Conservation (phyloP, 1,139 yeast species). For the Lodderomyces parapsilosis region DNA sequence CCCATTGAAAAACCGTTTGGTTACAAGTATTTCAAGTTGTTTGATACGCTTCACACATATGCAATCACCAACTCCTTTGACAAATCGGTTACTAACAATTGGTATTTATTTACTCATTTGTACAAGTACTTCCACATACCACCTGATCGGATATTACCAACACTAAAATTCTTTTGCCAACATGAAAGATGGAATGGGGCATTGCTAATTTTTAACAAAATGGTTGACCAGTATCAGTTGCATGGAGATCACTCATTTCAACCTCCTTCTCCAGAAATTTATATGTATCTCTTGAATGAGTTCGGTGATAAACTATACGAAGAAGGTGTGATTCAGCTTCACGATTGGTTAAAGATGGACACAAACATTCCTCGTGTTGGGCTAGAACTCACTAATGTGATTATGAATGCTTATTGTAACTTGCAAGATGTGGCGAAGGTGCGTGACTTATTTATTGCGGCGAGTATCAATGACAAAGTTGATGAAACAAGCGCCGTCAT, state of each 20-base stretch:
- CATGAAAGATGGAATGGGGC: conserved; percentile 64
- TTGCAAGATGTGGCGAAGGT: conserved; percentile 61
- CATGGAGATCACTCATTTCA: conserved; percentile 43
- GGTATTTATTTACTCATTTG: conserved; percentile 63
- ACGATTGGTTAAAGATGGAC: conserved; percentile 67
- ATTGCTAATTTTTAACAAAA: conserved; percentile 59
- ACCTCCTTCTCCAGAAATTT: conserved; percentile 71
- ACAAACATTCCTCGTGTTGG: conserved; percentile 54
- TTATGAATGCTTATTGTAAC: conserved; percentile 66
- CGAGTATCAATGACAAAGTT: conserved; percentile 54
- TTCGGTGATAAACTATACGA: conserved; percentile 63
- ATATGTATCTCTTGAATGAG: conserved; percentile 56
- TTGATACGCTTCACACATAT: conserved; percentile 45
- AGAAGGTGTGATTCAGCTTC: conserved; percentile 68
- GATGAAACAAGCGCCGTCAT: conserved; percentile 69
- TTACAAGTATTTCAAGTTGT: conserved; percentile 28
- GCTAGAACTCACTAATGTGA: conserved; percentile 56
- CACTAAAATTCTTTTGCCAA: conserved; percentile 59
- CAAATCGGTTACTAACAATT: conserved; percentile 48
- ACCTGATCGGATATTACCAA: conserved; percentile 56
- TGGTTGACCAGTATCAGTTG: conserved; percentile 56
- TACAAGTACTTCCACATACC: conserved; percentile 62
- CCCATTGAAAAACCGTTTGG: conserved; percentile 29
- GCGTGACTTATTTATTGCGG: conserved; percentile 60
- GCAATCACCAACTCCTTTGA: conserved; percentile 43